Evolutionary conservation across 1,284 basidiomycete genomes (phyloP).

Genomic region (Tremellales sp.): DNA sequence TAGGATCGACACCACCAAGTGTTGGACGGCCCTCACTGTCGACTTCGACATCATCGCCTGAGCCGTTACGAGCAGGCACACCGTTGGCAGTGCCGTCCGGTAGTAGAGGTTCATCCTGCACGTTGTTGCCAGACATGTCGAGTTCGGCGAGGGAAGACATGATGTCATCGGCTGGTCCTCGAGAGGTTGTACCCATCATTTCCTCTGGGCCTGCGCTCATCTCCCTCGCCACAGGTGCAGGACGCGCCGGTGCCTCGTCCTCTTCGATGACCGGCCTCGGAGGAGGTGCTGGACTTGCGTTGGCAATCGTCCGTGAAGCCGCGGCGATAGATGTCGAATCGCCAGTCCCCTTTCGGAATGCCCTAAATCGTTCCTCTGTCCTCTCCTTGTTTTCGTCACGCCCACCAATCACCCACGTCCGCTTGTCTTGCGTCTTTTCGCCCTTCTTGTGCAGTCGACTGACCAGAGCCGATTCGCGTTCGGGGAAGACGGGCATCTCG

Average conservation of each 20-base stretch:
- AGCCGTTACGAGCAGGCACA: not conserved
- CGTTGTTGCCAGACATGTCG: slow-evolving; percentile 57
- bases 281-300: not conserved
- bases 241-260: not conserved
- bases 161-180: slow-evolving; percentile 55
- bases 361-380: slow-evolving; percentile 56
- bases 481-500: slow-evolving; percentile 98
- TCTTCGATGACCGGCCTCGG: not conserved
- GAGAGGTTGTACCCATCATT: slow-evolving; percentile 40
- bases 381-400: slow-evolving; percentile 82
- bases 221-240: slow-evolving; percentile 10
- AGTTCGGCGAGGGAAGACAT: slow-evolving; percentile 76
- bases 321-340: slow-evolving; percentile 42
- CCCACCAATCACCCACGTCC: slow-evolving; percentile 92
- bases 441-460: slow-evolving; percentile 82
- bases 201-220: slow-evolving; percentile 20
- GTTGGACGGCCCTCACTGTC: slow-evolving; percentile 19
- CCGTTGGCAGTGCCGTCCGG: slow-evolving; percentile 1
- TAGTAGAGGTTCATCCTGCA: slow-evolving; percentile 34
- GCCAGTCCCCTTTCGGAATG: slow-evolving; percentile 46
- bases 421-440: slow-evolving; percentile 83
- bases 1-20: slow-evolving; percentile 39
- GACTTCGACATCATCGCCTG: slow-evolving; percentile 4
- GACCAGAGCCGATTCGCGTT: slow-evolving; percentile 84
- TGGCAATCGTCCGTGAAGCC: not conserved